Base-by-base conservation (phyloP, 2,329 filamentous ascomycete genomes). In the Dactylonectria macrodidyma region DNA sequence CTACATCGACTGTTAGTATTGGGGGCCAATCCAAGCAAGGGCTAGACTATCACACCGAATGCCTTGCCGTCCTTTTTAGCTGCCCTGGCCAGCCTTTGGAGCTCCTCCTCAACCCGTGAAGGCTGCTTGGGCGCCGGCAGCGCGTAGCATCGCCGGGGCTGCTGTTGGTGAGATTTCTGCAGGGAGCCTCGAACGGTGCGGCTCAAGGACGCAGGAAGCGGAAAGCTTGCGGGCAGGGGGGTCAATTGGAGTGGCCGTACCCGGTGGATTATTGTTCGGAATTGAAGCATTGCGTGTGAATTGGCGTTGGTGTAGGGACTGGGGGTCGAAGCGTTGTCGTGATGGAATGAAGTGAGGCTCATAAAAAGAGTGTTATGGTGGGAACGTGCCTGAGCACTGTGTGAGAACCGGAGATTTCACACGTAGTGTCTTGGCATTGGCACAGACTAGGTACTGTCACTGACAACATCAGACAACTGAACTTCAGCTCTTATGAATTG, bases 61-160 rank as follows among this genome's bases (percentile, higher is more conserved):
- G 68, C 63, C 16, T 76, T 76, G 3, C 69, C 59, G 8, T 59
- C 67, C 19, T 69, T 73, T 0, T 75, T 68, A 7, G 72, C 75
- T 16, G 70, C 70, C 52, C 74, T 76, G 7, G 78, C 78, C 19
- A 76, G 77, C 14, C 71, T 56, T 46, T 75, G 75, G 8, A 77
- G 71, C 65, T 75, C 75, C 46, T 78, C 74, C 52, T 77, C 68
- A 41, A 77, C 38, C 36, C 60, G 67, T 24, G 61, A 58, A 19
- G 68, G 52, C 48, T 71, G 69, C 57, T 59, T 68, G n/a, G 68
- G 47, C 26, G 51, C 48, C 2, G 67, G 70, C 52, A 71, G 68
- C 52, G 75, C 73, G 62, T 78, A 78, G 69, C 67, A 75, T 72
- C 77, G 72, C 41, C 62, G 65, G 34, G 72, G 71, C 66, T 59